Conservation (phyloP, 202 grass and related monocot genomes). For the Musa balbisiana region DNA sequence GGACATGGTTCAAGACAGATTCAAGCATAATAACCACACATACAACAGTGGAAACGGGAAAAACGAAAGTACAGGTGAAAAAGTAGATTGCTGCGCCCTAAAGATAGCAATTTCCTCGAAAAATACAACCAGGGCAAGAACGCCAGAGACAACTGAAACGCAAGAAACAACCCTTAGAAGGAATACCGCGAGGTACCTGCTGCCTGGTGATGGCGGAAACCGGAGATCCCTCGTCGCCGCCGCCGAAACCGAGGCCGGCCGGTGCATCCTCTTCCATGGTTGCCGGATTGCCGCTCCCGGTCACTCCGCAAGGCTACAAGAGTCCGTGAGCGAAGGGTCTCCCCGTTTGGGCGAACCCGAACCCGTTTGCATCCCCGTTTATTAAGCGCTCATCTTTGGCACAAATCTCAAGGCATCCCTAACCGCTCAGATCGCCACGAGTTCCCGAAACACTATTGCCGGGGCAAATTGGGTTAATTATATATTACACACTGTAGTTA, state of each 20-base stretch:
- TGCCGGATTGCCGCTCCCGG: not conserved
- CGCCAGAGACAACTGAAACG: not conserved
- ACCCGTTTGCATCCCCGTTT: not conserved
- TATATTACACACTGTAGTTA: too few relatives aligned
- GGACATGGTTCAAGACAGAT: too few relatives aligned
- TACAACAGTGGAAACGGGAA: too few relatives aligned
- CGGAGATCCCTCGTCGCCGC: not conserved
- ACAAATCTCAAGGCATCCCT: not conserved
- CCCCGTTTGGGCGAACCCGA: not conserved
- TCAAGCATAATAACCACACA: too few relatives aligned
- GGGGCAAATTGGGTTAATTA: too few relatives aligned
- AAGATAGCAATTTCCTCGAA: not conserved
- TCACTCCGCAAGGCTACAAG: not conserved
- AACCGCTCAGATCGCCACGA: too few relatives aligned
- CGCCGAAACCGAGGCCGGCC: not conserved
- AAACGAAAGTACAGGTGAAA: too few relatives aligned
- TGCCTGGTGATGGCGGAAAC: not conserved
- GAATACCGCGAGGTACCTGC: not conserved
- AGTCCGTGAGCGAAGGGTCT: not conserved
- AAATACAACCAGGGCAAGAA: not conserved
- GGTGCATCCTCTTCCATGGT: not conserved
- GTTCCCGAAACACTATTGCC: too few relatives aligned
- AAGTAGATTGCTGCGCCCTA: too few relatives aligned
- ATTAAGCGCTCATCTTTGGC: not conserved
- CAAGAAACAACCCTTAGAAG: not conserved